Base-by-base conservation (phyloP, 2,329 filamentous ascomycete species). In the Fusarium pininemorale region DNA sequence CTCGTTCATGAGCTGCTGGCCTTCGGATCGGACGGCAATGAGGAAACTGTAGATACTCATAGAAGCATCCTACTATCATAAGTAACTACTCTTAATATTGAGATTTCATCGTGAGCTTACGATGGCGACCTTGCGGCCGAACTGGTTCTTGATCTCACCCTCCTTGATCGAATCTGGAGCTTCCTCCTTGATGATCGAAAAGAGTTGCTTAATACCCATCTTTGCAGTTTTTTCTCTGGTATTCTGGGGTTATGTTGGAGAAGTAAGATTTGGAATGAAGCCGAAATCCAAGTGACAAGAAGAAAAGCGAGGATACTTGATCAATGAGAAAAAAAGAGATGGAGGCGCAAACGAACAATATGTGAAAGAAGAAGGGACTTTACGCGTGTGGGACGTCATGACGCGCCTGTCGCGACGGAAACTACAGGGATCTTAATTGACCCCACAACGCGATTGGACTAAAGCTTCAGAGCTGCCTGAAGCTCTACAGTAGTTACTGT, bases 1-100 rank as follows among this genome's bases (percentile, higher is more conserved):
- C 80, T 99, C 96, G 83, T 92, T 97, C 89, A 92, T 98, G 78
- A 99, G 92, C 84, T 98, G 95, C 83, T 99, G 94, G 77, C 96
- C 96, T 78, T 98, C 95, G 79, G 95, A 98, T 77, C 96, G 95
- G 63, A 99, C 96, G 56, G 96, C 96, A 81, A 99, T 96, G 70
- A 99, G 90, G 87, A 99, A 99, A 84, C 94, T 97, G 88, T 99
- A 99, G 80, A 99, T 95, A 84, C 94, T 97, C 96, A 99, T 99
- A 54, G 96, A 99, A 51, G 83, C 83, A 79, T 84, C 83, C 83
- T 84, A n/a, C 13, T 8, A 28, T 15, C 6, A 30, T 78, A n/a
- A 78, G 65, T 4, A 59, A 32, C 7, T 22, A n/a, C n/a, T 8
- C 35, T 53, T 13, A 13, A 7, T 35, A 9, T 26, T 48, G 13